Evolutionary conservation across 2,329 filamentous ascomycete genomes (phyloP), one percentile per base, ranked within the genome.

Genomic region (Didymella glomerata): DNA sequence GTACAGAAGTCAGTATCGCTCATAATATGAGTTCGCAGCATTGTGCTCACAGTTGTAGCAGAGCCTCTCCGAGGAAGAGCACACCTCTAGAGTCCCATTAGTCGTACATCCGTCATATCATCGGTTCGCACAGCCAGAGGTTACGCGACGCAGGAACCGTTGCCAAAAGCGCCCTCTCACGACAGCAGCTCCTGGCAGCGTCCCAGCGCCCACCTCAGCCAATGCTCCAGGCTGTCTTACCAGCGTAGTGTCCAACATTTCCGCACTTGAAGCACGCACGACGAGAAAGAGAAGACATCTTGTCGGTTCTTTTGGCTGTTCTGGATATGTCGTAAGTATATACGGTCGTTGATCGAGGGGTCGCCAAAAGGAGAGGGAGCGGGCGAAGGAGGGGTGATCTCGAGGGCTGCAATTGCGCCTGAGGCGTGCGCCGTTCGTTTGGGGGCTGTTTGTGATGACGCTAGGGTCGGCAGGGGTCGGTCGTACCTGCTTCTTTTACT

Each of bases 41-140:
- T 27, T 10, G 2, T 65, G 82, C 89, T 79, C 84, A 93, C 95
- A 99, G 86, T 99, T 99, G 84, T 99, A 99, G 90, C 95, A 99
- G 75, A 99, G 90, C 76, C 95, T 92, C 86, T 99, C 94, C 61
- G 93, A 91, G 61, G 94, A 97, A 63, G 94, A 95, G 90, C 95
- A 99, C 70, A 97, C 93, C 86, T 98, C 93, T 86, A 77, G 50
- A 52, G 36, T 57, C 34, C 7, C 25, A 65, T 77, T 61, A 75
- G 69, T 68, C 61, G 58, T 61, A 34, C 57, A 51, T 34, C 47
- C 56, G 18, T 24, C 36, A 51, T 27, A 18, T 27, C 20, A 18
- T 52, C 11, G 20, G 54, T 25, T 34, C 53, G 44, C 65, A 62
- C 41, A 57, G 56, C 51, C 41, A 45, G 62, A 49, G 60, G 60